These are phyloP conservation scores for Termitomyces sp. DNA, from an alignment of 768 basidiomycete genomes.

Conservation along the genomic window DNA sequence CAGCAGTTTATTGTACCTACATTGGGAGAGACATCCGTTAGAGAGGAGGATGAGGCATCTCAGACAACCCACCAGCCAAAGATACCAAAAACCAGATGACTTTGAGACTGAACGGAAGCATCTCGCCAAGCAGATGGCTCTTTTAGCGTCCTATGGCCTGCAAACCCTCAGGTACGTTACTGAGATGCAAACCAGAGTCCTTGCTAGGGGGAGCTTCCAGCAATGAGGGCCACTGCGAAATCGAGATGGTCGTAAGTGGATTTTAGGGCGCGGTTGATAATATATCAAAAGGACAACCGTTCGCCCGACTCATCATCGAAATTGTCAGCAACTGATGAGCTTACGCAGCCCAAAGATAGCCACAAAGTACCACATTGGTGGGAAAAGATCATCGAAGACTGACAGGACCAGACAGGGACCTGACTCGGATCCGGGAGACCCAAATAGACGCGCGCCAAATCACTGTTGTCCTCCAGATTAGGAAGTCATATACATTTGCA, in stretches of 20 bases:
- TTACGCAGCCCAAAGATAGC: not conserved
- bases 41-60: not conserved
- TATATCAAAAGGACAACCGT: not conserved
- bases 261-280: not conserved
- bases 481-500: no score
- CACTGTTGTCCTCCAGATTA: not conserved
- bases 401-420: no score
- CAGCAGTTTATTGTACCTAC: conserved; percentile 51
- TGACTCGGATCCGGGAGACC: not conserved
- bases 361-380: not conserved
- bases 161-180: not conserved
- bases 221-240: not conserved
- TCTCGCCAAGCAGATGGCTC: conserved; percentile 17
- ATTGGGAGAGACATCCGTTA: conserved; percentile 1
- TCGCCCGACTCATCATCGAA: conserved; percentile 3
- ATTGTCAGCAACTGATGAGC: not conserved
- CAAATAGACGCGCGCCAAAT: not conserved
- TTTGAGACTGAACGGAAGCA: conserved; percentile 58
- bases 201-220: not conserved
- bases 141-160: not conserved
- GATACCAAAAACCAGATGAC: conserved; percentile 58
- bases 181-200: not conserved
- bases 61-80: conserved; percentile 37
- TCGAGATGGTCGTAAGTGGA: not conserved
- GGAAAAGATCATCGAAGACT: not conserved